Conservation (phyloP, 306 rosid species). For the Vicia villosa region DNA sequence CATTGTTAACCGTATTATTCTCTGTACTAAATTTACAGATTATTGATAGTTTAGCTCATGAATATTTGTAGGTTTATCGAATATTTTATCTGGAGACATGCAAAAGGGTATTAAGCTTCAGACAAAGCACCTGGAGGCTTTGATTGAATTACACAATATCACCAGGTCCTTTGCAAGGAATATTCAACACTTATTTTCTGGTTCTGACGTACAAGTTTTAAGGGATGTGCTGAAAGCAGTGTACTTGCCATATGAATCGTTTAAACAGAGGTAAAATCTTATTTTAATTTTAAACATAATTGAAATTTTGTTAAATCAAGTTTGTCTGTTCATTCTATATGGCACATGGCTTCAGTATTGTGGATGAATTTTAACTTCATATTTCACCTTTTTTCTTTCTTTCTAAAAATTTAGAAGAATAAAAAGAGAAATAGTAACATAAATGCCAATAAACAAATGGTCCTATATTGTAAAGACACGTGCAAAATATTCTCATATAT, state of each 20-base stretch:
- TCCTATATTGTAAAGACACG: conserved; percentile 13
- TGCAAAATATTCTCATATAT: conserved; percentile 11
- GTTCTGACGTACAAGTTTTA: conserved; percentile 65
- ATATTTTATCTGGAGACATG: conserved; percentile 89
- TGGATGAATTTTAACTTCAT: conserved; percentile 16
- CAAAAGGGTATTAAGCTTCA: conserved; percentile 94
- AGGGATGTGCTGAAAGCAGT: conserved; percentile 82
- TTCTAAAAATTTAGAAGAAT: conserved; percentile 9
- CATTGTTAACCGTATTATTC: conserved; percentile 14
- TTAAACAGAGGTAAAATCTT: conserved; percentile 77
- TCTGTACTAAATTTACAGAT: conserved; percentile 6
- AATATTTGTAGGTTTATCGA: conserved; percentile 68
- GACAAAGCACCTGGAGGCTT: conserved; percentile 82
- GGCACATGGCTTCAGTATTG: conserved; percentile 9
- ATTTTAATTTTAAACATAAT: conserved; percentile 12
- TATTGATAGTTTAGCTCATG: conserved; percentile 35
- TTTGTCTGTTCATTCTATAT: conserved; percentile 11
- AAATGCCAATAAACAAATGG: not conserved
- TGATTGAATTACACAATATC: conserved; percentile 88
- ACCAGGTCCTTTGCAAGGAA: conserved; percentile 94
- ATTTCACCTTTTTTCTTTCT: conserved; percentile 16
- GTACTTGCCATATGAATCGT: conserved; percentile 84
- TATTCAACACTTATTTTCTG: conserved; percentile 89
- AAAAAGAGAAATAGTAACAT: conserved; percentile 1
- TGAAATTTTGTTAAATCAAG: not conserved